A percentile compares a stretch with the other conserved stretches of the same genome.
These are phyloP conservation scores for Eucalyptus regnans DNA, from an alignment of 345 rosid species.

Conservation along the genomic window DNA sequence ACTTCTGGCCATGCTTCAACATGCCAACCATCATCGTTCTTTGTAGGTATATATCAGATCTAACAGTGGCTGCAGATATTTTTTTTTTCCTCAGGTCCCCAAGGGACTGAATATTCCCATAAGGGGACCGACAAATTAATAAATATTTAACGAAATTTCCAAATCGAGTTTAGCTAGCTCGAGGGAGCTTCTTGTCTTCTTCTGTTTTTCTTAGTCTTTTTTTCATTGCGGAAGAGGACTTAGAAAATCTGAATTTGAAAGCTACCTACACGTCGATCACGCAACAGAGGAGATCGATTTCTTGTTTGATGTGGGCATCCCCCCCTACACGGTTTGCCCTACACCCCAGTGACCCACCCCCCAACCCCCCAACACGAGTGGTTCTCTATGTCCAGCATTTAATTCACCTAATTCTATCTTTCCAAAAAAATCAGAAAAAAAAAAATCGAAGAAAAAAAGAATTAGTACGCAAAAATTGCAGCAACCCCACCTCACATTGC, in stretches of 20 bases:
- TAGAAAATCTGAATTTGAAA: not conserved
- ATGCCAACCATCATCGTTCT: not conserved
- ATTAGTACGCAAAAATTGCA: not conserved
- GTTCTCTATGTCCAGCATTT: not conserved
- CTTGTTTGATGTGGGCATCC: not conserved
- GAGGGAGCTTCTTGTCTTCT: not conserved
- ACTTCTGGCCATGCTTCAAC: not conserved
- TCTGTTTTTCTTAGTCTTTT: not conserved
- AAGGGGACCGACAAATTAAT: not conserved
- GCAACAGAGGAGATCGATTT: not conserved
- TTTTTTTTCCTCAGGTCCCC: not conserved
- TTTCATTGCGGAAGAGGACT: not conserved
- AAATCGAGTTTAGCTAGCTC: not conserved
- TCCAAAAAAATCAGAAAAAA: not conserved
- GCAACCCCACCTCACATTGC: not conserved
- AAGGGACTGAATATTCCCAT: not conserved
- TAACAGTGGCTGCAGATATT: not conserved
- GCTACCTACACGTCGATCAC: not conserved
- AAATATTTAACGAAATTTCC: not conserved
- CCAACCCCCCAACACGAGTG: not conserved
- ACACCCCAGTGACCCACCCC: not conserved
- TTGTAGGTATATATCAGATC: not conserved
- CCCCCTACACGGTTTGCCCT: not conserved
- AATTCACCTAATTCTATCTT: not conserved
- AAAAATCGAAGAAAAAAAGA: not conserved